Evolutionary conservation across 345 rosid genomes (phyloP).

Genomic region (Cardamine occulta): DNA sequence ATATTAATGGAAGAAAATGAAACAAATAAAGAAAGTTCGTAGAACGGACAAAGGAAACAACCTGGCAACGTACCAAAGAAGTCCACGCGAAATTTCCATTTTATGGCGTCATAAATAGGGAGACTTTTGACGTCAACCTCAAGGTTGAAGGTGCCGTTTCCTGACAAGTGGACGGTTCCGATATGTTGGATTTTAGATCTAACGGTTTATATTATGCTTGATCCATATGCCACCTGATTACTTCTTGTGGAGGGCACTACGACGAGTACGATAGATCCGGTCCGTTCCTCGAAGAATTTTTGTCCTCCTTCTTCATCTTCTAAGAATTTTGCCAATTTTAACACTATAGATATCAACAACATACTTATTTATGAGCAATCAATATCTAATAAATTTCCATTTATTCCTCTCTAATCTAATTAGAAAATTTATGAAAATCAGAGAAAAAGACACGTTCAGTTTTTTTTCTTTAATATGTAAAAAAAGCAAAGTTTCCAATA

Average conservation of each 20-base stretch:
- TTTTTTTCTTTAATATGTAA: neutral
- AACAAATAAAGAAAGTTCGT: conserved; percentile 20
- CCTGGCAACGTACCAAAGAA: conserved; percentile 39
- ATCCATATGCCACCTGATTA: conserved; percentile 9
- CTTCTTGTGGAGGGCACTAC: neutral
- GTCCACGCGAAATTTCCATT: neutral
- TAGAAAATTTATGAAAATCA: neutral
- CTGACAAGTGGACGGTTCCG: neutral
- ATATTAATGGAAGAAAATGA: neutral
- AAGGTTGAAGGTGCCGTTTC: neutral
- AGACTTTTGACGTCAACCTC: conserved; percentile 46
- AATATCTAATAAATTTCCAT: neutral
- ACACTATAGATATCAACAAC: neutral
- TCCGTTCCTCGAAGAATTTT: conserved; percentile 6
- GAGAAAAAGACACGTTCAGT: conserved; percentile 6
- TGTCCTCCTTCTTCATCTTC: neutral
- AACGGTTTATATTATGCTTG: neutral
- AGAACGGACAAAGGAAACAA: conserved; percentile 48
- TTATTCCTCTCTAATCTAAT: neutral
- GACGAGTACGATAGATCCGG: conserved; percentile 1
- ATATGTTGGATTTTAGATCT: neutral
- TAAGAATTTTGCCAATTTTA: too few species aligned
- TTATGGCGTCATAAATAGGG: conserved; percentile 31
- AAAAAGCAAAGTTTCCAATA: conserved; percentile 5
- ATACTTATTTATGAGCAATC: neutral